Evolutionary conservation across 2,329 filamentous ascomycete species (phyloP), one percentile per base, ranked within the genome.

Genomic region (Sarocladium strictum): DNA sequence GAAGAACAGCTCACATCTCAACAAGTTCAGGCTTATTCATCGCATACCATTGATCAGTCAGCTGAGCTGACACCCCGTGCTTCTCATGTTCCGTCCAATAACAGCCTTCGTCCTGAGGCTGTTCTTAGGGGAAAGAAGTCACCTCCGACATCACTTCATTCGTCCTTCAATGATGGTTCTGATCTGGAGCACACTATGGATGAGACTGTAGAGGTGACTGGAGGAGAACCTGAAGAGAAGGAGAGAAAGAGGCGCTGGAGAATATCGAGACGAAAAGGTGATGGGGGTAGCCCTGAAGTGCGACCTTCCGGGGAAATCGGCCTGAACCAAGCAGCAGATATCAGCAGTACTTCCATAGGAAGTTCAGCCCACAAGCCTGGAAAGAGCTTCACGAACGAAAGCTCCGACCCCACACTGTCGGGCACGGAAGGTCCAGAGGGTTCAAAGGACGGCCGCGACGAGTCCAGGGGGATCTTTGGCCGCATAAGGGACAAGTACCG

Each of bases 131-230:
- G 85, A 0, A 83, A 84, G 58, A 79, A 80, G 57, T 96, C 90
- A 1, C 89, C 89, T 0, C 83, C 88, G 1, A 83, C 85, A 2
- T 96, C 91, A 0, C 76, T 91, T 56, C 84, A 89, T 61, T 93
- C 90, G 26, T 84, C 80, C 0, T 83, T 84, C 59, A 94, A 93
- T 23, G 91, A 95, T 60, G 83, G 86, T 21, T 96, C 90, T 0
- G 91, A 96, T 64, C 66, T 85, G 27, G 91, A 96, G 58, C 84
- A 87, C 10, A 47, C 62, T 7, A 89, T 91, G 26, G 87, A 90
- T 29, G 61, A 69, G 1, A 62, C 65, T 6, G 62, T 69, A 5
- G 55, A 61, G 24, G 61, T 61, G n/a, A 53, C 67, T 15, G 45
- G 37, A 19, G 40, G 9, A 33, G 77, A 77, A 3, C 67, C 69